phyloP scores from a whole-genome alignment of 176 grass and related monocot genomes.

The Raddia distichophylla region DNA sequence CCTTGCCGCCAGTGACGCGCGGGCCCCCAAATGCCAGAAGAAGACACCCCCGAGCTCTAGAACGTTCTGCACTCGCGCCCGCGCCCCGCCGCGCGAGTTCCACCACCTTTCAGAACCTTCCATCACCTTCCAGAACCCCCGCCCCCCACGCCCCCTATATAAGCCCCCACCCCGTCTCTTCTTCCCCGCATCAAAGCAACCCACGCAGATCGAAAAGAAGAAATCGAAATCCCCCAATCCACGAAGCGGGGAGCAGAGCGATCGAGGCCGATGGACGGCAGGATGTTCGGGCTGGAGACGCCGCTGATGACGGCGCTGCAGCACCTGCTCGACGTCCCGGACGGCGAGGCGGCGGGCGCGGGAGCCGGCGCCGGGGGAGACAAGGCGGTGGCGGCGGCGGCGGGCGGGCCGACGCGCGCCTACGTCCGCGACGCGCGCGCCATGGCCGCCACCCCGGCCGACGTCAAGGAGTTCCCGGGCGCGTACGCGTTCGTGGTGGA shows the following conservation, averaged over 20 bases:
- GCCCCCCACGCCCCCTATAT: constrained; percentile 24
- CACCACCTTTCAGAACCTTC: constrained; percentile 54
- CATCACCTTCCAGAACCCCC: constrained; percentile 30
- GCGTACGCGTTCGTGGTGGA: constrained; percentile 79
- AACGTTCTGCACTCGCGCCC: background rate
- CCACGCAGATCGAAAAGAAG: background rate
- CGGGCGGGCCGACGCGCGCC: constrained; percentile 43
- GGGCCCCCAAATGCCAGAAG: background rate
- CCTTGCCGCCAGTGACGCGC: background rate
- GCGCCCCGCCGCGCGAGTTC: background rate
- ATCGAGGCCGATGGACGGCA: constrained; percentile 46
- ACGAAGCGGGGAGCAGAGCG: background rate
- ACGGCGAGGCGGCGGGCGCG: constrained; percentile 36
- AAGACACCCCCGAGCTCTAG: background rate
- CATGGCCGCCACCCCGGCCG: constrained; percentile 79
- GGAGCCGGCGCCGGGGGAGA: constrained; percentile 10
- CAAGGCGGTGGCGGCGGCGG: background rate
- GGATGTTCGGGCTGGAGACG: constrained; percentile 56
- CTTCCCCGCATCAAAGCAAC: background rate
- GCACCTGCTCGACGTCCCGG: constrained; percentile 62
- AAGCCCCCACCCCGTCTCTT: background rate
- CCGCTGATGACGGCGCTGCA: constrained; percentile 67
- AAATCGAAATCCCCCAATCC: background rate
- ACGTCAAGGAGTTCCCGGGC: constrained; percentile 70
- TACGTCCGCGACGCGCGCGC: constrained; percentile 83